Evolutionary conservation across 805 yeast species (phyloP).

Genomic region (Metschnikowia colocasiae): DNA sequence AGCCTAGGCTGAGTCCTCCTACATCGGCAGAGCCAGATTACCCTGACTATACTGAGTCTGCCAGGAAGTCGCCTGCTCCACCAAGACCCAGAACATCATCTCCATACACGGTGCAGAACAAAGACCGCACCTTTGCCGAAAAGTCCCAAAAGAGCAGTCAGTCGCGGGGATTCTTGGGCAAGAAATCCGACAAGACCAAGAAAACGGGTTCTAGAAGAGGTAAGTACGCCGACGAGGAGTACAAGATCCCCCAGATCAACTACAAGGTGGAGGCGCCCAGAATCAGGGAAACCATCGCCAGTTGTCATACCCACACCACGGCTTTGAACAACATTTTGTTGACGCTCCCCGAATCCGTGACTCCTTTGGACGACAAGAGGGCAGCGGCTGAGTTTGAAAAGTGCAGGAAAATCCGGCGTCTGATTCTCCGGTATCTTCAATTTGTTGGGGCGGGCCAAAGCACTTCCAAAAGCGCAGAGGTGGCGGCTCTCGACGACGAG

Average conservation of each 20-base stretch:
- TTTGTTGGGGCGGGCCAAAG: constrained; percentile 55
- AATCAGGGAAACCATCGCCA: constrained; percentile 64
- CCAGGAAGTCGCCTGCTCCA: constrained; percentile 13
- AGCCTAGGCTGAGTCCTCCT: neutral
- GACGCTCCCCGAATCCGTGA: constrained; percentile 41
- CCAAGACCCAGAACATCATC: constrained; percentile 26
- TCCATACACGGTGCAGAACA: constrained; percentile 17
- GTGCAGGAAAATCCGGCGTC: constrained; percentile 72
- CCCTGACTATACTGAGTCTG: neutral
- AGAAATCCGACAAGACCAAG: constrained; percentile 1
- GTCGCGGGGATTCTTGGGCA: neutral
- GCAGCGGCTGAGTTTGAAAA: constrained; percentile 67
- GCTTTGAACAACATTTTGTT: constrained; percentile 53
- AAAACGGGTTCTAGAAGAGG: constrained; percentile 4
- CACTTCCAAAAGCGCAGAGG: constrained; percentile 25
- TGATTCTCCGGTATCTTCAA: constrained; percentile 78
- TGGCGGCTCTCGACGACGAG: constrained; percentile 57
- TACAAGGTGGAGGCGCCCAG: constrained; percentile 68
- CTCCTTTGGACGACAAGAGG: constrained; percentile 60
- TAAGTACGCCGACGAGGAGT: constrained; percentile 46
- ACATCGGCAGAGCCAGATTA: neutral
- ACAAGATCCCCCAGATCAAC: constrained; percentile 64
- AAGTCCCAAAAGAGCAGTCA: neutral
- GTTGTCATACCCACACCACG: constrained; percentile 71
- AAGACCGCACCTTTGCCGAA: neutral